phyloP scores from a whole-genome alignment of 768 basidiomycete genomes.

The Mycena vulgaris region DNA sequence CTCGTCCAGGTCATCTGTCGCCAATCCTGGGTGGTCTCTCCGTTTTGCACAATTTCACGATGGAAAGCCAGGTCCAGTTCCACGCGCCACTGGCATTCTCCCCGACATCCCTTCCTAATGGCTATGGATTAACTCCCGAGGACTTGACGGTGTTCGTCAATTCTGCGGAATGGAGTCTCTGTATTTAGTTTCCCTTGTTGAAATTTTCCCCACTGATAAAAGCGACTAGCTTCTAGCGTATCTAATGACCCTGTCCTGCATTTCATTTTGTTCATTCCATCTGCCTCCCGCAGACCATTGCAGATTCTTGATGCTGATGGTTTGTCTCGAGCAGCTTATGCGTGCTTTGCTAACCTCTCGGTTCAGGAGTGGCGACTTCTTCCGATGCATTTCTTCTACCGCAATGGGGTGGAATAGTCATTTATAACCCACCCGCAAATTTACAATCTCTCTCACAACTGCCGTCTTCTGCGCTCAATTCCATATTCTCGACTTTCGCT shows the following conservation, averaged over 20 bases:
- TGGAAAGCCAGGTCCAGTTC: constrained; percentile 95
- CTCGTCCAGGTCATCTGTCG: constrained; percentile 72
- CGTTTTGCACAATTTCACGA: constrained; percentile 88
- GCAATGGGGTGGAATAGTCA: constrained; percentile 93
- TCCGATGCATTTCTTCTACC: constrained; percentile 89
- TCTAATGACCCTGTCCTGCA: constrained; percentile 96
- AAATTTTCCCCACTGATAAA: constrained; percentile 22
- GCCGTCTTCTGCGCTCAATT: constrained; percentile 60
- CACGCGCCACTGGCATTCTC: constrained; percentile 91
- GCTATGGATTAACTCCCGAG: constrained; percentile 79
- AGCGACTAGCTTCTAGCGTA: constrained; percentile 83
- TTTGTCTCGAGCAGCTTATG: constrained; percentile 20
- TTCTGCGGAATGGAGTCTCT: constrained; percentile 95
- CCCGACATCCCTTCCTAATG: constrained; percentile 61
- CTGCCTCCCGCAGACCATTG: constrained; percentile 76
- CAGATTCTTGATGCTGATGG: constrained; percentile 72
- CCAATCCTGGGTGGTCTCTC: constrained; percentile 75
- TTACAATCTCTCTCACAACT: constrained; percentile 52
- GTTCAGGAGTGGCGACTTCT: constrained; percentile 61
- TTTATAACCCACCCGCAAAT: constrained; percentile 72
- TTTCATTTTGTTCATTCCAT: constrained; percentile 92
- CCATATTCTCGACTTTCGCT: constrained; percentile 75
- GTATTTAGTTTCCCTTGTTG: constrained; percentile 56
- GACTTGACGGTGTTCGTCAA: constrained; percentile 95
- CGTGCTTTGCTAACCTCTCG: constrained; percentile 13